Percentiles rank a stretch among this genome's conserved stretches.
Conservation (phyloP, 2,329 filamentous ascomycete genomes). For the Stachybotrys chartarum region DNA sequence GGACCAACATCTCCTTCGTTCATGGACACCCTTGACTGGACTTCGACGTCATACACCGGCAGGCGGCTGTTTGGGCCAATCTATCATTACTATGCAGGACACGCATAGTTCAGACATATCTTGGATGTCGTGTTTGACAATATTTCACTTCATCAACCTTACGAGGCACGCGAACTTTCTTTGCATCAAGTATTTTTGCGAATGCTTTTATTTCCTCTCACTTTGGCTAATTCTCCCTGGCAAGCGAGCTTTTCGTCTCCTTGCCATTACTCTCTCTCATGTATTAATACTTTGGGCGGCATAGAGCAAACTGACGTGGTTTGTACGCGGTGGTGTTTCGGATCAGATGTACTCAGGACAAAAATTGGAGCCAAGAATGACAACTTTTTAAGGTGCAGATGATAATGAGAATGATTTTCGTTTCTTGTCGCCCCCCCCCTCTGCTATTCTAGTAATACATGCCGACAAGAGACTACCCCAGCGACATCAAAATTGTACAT, state of each 20-base stretch:
- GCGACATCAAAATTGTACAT: no score
- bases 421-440: not conserved
- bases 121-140: not conserved
- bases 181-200: not conserved
- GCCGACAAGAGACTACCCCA: no score
- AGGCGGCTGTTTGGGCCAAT: no score
- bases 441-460: not conserved
- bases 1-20: no score
- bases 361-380: not conserved
- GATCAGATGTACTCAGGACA: not conserved
- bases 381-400: not conserved
- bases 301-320: constrained; percentile 11
- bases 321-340: constrained; percentile 1
- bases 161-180: not conserved
- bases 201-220: not conserved
- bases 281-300: constrained; percentile 21
- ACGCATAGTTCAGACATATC: not conserved
- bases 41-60: no score
- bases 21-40: no score
- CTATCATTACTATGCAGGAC: no score
- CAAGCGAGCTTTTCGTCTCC: constrained; percentile 9
- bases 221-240: constrained; percentile 5
- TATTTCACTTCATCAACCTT: not conserved
- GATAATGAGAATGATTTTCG: not conserved
- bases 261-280: constrained; percentile 3